These are phyloP conservation scores for Debaryomycetaceae sp. DNA, from an alignment of 1,139 yeast species.

Conservation along the genomic window DNA sequence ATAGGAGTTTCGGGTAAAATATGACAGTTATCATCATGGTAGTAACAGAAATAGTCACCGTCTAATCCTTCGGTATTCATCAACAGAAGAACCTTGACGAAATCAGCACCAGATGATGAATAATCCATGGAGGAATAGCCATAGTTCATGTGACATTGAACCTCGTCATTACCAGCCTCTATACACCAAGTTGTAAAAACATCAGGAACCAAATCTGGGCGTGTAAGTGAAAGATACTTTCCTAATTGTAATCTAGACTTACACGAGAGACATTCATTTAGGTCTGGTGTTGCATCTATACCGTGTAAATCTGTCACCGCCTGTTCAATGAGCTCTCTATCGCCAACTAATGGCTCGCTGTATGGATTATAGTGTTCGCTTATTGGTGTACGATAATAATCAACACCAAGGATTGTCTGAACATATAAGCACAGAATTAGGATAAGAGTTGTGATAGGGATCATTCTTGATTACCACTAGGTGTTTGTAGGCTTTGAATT, in stretches of 20 bases:
- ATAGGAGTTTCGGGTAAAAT: conserved; percentile 28
- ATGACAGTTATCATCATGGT: conserved; percentile 19
- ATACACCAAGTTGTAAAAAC: conserved; percentile 44
- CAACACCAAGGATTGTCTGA: neutral
- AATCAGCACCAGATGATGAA: conserved; percentile 29
- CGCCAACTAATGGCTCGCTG: conserved; percentile 5
- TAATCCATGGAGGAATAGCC: conserved; percentile 19
- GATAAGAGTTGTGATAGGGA: neutral
- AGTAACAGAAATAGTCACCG: conserved; percentile 33
- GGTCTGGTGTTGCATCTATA: conserved; percentile 18
- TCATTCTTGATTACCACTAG: neutral
- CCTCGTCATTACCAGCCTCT: conserved; percentile 29
- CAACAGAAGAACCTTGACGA: conserved; percentile 42
- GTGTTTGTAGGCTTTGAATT: neutral
- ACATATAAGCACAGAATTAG: neutral
- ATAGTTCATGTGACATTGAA: conserved; percentile 19
- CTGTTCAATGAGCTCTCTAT: conserved; percentile 13
- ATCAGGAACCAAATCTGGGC: conserved; percentile 41
- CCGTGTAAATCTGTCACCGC: conserved; percentile 17
- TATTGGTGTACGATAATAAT: neutral
- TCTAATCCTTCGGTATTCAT: conserved; percentile 24
- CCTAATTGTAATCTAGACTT: conserved; percentile 38
- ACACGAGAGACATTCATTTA: conserved; percentile 36
- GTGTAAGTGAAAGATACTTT: conserved; percentile 33
- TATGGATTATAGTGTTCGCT: neutral